Evolutionary conservation across 768 basidiomycete genomes (phyloP).

Genomic region (Lactifluus volemus): DNA sequence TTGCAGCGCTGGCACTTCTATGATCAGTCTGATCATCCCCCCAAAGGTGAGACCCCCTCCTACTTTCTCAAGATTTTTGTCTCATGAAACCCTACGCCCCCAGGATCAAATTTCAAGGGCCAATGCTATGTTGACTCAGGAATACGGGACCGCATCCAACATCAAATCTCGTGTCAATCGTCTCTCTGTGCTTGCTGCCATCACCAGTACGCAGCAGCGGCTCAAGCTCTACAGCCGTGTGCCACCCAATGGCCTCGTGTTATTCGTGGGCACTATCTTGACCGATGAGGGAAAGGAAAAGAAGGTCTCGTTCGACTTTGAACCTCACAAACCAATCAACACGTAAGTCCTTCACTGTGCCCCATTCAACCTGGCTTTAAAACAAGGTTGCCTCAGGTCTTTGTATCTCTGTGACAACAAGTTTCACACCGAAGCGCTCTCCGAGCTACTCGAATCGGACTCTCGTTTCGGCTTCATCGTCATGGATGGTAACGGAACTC

Average conservation of each 20-base stretch:
- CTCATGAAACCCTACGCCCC: not conserved
- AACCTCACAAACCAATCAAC: constrained; percentile 98
- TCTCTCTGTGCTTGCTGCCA: constrained; percentile 94
- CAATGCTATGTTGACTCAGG: constrained; percentile 94
- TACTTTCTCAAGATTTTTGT: not conserved
- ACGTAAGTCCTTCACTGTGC: constrained; percentile 49
- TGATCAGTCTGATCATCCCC: constrained; percentile 97
- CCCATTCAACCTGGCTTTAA: not conserved
- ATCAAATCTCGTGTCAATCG: constrained; percentile 99
- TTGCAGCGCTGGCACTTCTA: constrained; percentile 85
- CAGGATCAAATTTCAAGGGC: constrained; percentile 93
- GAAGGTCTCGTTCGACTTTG: constrained; percentile 97
- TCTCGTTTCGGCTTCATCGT: constrained; percentile 98
- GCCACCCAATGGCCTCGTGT: constrained; percentile 92
- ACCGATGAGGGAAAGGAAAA: constrained; percentile 99
- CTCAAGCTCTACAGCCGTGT: constrained; percentile 95
- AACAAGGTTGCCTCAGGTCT: constrained; percentile 46
- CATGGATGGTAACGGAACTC: constrained; percentile 97
- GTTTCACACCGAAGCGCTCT: constrained; percentile 96
- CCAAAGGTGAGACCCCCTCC: constrained; percentile 55
- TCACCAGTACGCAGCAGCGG: constrained; percentile 95
- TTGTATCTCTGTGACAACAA: constrained; percentile 99
- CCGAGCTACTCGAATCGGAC: constrained; percentile 94
- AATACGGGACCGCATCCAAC: constrained; percentile 98
- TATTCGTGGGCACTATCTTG: constrained; percentile 96